Base-by-base conservation (phyloP, 1,139 yeast genomes). In the Oligophagozyma castellii region DNA sequence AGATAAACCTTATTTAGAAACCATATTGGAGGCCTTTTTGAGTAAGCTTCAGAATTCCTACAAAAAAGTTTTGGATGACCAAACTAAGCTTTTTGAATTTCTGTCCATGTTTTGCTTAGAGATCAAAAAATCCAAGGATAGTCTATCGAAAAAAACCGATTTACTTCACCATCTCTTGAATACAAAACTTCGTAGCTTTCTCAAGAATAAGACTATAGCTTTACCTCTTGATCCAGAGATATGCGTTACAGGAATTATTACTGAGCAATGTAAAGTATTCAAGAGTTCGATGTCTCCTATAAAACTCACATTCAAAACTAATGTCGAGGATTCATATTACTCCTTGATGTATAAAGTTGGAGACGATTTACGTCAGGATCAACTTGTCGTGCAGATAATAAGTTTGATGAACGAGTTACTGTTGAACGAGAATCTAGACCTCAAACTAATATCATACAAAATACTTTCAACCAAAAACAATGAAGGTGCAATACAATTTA, bases 291-390 rank as follows among this genome's bases (percentile, higher is more conserved):
- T 89, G 44, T 75, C 92, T 4, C 98, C 98, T 0, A 60, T 89
- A 31, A 84, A 84, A 47, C 66, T 89, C 24, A 70, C 84, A 0
- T 73, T 89, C 48, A 74, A 69, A 41, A 76, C 93, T 0, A 55
- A 51, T 1, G 63, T 61, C 29, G 20, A 10, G 8, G 30, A 28
- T 11, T 19, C 27, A 4, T 21, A 26, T 4, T 92, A 84, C 52
- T 73, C 93, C 3, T 57, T 89, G 25, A 89, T 92, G 78, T 84
- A 84, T 56, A 92, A 92, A 51, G 79, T 80, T 28, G 98, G 99
- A 3, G 98, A 92, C 55, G 98, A 92, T 50, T 60, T 92, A 29
- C 63, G 96, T 35, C 99, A 92, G 52, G 99, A 92, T 58, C 99
- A 92, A 52, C 66, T 92, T 40, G 93, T 89, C 14, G 80, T 84